Base-by-base conservation (phyloP, 1,284 basidiomycete species). In the Marasmius fiardii region DNA sequence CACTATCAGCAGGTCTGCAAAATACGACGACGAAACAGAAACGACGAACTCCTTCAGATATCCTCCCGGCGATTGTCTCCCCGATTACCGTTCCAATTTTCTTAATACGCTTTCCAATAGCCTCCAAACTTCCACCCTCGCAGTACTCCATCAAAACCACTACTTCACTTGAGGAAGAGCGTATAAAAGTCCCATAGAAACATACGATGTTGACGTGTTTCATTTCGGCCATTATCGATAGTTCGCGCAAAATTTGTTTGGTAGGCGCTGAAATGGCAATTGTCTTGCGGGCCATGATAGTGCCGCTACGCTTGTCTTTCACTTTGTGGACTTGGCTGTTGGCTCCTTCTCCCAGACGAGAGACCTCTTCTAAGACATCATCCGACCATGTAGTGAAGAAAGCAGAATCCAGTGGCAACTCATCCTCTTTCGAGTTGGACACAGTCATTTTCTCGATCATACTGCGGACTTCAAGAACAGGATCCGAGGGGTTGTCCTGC, bases 261-360 rank as follows among this genome's bases (percentile, higher is more conserved):
- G 92, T 82, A 2, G 96, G 96, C 51, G 95, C 95, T 61, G 96
- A 92, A 41, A 94, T 95, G 8, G 93, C 91, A 66, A 99, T 98
- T 21, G 95, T 93, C 83, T 99, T 99, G 65, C 94, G 88, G 8
- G 95, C 97, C 83, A 98, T 88, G 64, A 97, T 81, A 64, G 78
- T 74, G 24, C 86, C 85, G 0, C 84, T 92, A 50, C 86, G 85
- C 65, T 76, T 83, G 70, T 95, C 92, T 63, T 75, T 82, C 44
- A 98, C 96, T 70, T 94, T 92, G 70, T 93, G 88, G 20, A 99
- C 97, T 6, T 94, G 92, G 39, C 97, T 97, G 54, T 95, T 94
- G 20, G 95, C 93, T 37, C 97, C 97, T 68, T 99, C 97, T 14
- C 97, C 97, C 0, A 99, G 76, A 39, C 90, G 78, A 16, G 75